Conservation (phyloP, 345 rosid species). For the Eucalyptus fibrosa region DNA sequence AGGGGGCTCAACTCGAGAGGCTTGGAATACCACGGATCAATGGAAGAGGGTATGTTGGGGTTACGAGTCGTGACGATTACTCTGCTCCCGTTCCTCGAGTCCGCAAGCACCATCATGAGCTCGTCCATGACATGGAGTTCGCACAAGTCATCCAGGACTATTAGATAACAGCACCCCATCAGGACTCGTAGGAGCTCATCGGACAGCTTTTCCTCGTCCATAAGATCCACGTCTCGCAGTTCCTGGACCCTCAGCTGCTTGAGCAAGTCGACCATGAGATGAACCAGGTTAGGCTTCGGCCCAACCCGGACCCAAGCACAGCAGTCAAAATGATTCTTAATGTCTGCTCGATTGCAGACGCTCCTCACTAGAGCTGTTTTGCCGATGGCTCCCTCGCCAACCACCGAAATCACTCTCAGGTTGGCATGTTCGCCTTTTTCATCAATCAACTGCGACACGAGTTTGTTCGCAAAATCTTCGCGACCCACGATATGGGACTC, state of each 20-base stretch:
- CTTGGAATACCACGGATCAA: fast-evolving
- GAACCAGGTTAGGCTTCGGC: not conserved
- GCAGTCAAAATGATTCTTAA: not conserved
- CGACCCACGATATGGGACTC: not conserved
- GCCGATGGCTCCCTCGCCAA: not conserved
- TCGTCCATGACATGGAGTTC: fast-evolving
- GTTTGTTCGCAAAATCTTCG: fast-evolving
- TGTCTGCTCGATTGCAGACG: not conserved
- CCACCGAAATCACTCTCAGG: not conserved
- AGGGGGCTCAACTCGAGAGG: fast-evolving
- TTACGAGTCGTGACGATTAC: not conserved
- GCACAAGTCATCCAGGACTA: not conserved
- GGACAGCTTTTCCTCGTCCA: not conserved
- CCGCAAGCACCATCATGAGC: no score
- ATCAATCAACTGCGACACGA: not conserved
- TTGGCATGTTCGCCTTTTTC: fast-evolving
- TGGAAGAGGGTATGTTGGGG: fast-evolving
- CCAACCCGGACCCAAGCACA: not conserved
- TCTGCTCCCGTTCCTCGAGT: no score
- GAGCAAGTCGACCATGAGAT: not conserved
- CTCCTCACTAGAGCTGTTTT: not conserved
- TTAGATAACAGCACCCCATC: not conserved
- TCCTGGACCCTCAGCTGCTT: not conserved
- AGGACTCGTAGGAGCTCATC: not conserved
- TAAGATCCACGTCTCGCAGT: not conserved